Evolutionary conservation across 2,329 filamentous ascomycete species (phyloP).

Genomic region (Teratosphaeria viscida): DNA sequence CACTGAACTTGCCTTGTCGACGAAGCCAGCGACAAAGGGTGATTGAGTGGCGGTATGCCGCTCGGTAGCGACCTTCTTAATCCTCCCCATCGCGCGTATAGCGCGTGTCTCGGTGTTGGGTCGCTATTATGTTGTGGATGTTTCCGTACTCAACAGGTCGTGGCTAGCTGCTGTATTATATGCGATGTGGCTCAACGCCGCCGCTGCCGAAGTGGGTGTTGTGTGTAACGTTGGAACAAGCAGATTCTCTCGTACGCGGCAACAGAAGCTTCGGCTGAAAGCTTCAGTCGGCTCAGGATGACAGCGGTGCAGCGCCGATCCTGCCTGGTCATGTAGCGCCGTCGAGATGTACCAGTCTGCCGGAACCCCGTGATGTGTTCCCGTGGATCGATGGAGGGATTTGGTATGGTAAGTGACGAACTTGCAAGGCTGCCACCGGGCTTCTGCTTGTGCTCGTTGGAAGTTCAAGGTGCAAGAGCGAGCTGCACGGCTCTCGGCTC

Average conservation of each 20-base stretch:
- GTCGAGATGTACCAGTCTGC: not conserved
- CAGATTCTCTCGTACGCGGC: not conserved
- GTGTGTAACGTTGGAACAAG: not conserved
- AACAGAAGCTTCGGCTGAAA: not conserved
- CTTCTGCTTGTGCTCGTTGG: not conserved
- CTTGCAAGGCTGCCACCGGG: not conserved
- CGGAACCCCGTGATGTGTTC: not conserved
- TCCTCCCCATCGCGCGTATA: conserved; percentile 38
- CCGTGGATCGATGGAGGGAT: not conserved
- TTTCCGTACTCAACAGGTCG: not conserved
- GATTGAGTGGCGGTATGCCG: conserved; percentile 55
- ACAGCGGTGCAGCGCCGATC: not conserved
- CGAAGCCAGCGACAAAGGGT: conserved; percentile 74
- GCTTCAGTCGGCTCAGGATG: not conserved
- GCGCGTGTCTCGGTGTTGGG: not conserved
- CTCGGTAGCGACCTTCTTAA: conserved; percentile 45
- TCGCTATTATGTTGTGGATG: not conserved
- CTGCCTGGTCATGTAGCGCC: not conserved
- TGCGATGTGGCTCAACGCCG: not conserved
- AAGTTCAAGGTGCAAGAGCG: not conserved
- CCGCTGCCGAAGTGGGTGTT: not conserved
- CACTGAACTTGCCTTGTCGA: conserved; percentile 56
- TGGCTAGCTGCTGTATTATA: not conserved
- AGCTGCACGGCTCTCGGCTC: not conserved
- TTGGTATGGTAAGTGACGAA: not conserved